Evolutionary conservation across 2,329 filamentous ascomycete genomes (phyloP).

Genomic region (Aspergillus brasiliensis): DNA sequence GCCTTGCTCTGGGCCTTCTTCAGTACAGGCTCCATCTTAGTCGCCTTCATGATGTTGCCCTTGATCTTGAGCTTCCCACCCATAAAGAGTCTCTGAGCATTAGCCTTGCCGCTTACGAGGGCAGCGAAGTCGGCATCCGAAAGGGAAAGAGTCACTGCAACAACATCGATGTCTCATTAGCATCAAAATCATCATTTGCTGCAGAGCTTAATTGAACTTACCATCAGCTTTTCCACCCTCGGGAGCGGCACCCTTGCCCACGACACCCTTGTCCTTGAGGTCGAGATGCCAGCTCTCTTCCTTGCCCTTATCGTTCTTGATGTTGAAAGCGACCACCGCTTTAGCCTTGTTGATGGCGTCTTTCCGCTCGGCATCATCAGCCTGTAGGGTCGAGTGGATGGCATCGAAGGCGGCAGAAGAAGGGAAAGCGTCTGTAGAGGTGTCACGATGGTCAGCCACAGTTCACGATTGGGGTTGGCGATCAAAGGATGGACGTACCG

Average conservation of each 20-base stretch:
- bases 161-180: neutral
- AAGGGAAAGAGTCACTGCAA: conserved; percentile 76
- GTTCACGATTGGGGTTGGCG: neutral
- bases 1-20: conserved; percentile 83
- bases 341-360: conserved; percentile 86
- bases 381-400: conserved; percentile 72
- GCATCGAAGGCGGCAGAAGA: conserved; percentile 88
- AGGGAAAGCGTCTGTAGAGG: conserved; percentile 72
- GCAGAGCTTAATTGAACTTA: conserved; percentile 46
- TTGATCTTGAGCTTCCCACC: conserved; percentile 97
- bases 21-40: conserved; percentile 89
- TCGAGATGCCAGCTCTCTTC: conserved; percentile 92
- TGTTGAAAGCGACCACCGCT: conserved; percentile 84
- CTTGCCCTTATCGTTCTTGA: conserved; percentile 84
- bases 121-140: conserved; percentile 84
- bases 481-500: conserved; percentile 53
- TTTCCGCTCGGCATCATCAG: conserved; percentile 73
- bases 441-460: conserved; percentile 11
- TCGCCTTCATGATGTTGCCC: conserved; percentile 97
- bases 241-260: conserved; percentile 71
- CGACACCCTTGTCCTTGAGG: conserved; percentile 83
- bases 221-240: conserved; percentile 78
- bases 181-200: neutral
- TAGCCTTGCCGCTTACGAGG: conserved; percentile 82
- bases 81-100: conserved; percentile 96